These are phyloP conservation scores for Platismatia glauca DNA, from an alignment of 495 filamentous ascomycete genomes.

Conservation along the genomic window DNA sequence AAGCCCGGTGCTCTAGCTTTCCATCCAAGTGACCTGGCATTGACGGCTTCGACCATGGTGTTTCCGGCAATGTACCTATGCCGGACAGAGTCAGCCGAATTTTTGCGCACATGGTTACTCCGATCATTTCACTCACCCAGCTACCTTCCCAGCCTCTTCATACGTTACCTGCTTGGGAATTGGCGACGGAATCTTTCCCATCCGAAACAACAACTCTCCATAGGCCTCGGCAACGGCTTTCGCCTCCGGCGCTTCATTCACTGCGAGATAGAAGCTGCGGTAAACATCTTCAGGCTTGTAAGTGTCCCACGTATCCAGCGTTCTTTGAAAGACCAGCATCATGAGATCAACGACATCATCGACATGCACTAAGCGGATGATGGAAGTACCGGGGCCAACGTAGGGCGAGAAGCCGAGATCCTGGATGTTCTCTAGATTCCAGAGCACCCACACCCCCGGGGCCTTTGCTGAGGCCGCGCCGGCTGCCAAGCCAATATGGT, in stretches of 20 bases:
- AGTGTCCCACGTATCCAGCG: constrained; percentile 1
- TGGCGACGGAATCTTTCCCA: neutral
- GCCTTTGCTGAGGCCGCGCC: constrained; percentile 1
- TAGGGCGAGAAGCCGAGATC: constrained; percentile 11
- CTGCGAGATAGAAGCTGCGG: neutral
- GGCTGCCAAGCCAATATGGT: neutral
- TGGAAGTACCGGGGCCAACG: constrained; percentile 4
- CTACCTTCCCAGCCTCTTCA: constrained; percentile 8
- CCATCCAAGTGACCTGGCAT: neutral
- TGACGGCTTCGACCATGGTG: neutral
- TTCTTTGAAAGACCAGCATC: constrained; percentile 8
- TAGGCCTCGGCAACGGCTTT: neutral
- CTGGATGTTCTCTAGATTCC: constrained; percentile 5
- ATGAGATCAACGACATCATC: constrained; percentile 11
- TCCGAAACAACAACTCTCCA: neutral
- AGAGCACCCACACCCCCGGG: neutral
- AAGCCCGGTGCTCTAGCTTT: neutral
- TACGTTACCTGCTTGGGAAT: neutral
- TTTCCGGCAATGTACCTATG: constrained; percentile 6
- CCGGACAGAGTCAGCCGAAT: neutral
- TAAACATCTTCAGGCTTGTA: constrained; percentile 4
- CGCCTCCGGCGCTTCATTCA: neutral
- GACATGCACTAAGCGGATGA: constrained; percentile 12
- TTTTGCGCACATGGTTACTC: neutral
- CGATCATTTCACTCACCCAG: neutral